Evolutionary conservation across 2,329 filamentous ascomycete genomes (phyloP).

Genomic region (Diaporthe nobilis): DNA sequence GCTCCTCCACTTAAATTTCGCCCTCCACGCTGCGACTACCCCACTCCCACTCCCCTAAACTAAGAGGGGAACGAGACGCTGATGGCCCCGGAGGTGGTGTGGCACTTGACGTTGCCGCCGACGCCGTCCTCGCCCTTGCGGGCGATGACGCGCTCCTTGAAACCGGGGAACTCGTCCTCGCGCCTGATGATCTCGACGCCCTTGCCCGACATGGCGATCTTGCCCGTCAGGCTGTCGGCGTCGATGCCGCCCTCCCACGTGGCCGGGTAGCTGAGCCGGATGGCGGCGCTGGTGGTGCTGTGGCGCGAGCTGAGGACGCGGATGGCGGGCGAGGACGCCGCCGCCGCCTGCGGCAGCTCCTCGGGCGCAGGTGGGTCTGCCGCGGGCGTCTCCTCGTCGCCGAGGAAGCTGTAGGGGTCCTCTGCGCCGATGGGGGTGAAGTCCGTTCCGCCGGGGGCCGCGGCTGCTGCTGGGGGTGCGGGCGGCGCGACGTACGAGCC

Average conservation of each 20-base stretch:
- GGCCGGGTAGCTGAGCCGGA: constrained; percentile 61
- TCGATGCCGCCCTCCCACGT: constrained; percentile 64
- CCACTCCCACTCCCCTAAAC: too few species aligned
- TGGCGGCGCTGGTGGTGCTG: constrained; percentile 59
- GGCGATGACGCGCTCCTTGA: constrained; percentile 52
- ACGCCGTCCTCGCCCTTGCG: constrained; percentile 56
- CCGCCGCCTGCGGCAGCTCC: constrained; percentile 1
- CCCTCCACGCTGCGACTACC: background rate
- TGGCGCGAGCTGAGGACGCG: constrained; percentile 58
- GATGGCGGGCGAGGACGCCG: constrained; percentile 45
- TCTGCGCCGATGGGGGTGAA: constrained; percentile 40
- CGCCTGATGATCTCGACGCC: constrained; percentile 57
- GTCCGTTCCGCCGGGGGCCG: background rate
- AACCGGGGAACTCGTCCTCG: constrained; percentile 50
- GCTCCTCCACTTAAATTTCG: background rate
- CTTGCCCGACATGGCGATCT: constrained; percentile 56
- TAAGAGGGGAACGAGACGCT: constrained; percentile 21
- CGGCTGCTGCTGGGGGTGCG: constrained; percentile 33
- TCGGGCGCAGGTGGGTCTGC: background rate
- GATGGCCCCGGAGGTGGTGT: constrained; percentile 37
- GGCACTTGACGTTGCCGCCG: constrained; percentile 28
- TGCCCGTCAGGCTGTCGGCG: constrained; percentile 58
- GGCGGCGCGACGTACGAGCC: constrained; percentile 45
- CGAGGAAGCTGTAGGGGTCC: constrained; percentile 42
- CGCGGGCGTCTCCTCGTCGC: constrained; percentile 7